Evolutionary conservation across 2,329 filamentous ascomycete species (phyloP).

Genomic region (Reticulascus tulasneorum): DNA sequence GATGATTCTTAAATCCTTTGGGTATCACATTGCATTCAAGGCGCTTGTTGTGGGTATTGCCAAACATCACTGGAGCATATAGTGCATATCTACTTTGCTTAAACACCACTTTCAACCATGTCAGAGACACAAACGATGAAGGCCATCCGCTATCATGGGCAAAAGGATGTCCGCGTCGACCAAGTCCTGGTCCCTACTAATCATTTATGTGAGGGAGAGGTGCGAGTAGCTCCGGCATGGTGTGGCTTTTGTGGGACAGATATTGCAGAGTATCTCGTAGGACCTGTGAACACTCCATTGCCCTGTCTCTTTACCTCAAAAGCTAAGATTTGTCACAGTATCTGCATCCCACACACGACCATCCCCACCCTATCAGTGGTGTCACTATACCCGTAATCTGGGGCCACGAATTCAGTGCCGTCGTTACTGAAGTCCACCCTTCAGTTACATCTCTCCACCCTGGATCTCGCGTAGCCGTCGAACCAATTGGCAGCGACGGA

Average conservation of each 20-base stretch:
- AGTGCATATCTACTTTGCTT: too few relatives aligned
- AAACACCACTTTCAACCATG: background rate
- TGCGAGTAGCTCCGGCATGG: background rate
- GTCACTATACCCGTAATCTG: constrained; percentile 53
- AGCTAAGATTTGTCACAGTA: constrained; percentile 27
- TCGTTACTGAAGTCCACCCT: constrained; percentile 51
- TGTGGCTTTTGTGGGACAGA: constrained; percentile 2
- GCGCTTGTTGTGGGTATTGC: too few relatives aligned
- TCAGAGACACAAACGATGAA: constrained; percentile 36
- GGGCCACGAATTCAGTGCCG: constrained; percentile 61
- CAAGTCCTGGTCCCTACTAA: constrained; percentile 43
- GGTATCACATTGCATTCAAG: too few relatives aligned
- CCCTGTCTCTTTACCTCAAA: constrained; percentile 5
- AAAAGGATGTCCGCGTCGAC: constrained; percentile 51
- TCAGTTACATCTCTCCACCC: constrained; percentile 34
- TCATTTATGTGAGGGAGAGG: constrained; percentile 44
- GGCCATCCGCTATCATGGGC: constrained; percentile 51
- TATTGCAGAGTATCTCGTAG: background rate
- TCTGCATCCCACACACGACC: constrained; percentile 32
- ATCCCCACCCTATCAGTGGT: constrained; percentile 49
- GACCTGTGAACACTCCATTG: constrained; percentile 1
- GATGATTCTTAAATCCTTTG: too few relatives aligned
- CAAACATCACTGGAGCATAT: too few relatives aligned
- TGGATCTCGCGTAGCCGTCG: constrained; percentile 34
- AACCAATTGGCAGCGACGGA: constrained; percentile 54